These are phyloP conservation scores for Fusarium sp. DNA, from an alignment of 2,329 filamentous ascomycete species.

Conservation along the genomic window DNA sequence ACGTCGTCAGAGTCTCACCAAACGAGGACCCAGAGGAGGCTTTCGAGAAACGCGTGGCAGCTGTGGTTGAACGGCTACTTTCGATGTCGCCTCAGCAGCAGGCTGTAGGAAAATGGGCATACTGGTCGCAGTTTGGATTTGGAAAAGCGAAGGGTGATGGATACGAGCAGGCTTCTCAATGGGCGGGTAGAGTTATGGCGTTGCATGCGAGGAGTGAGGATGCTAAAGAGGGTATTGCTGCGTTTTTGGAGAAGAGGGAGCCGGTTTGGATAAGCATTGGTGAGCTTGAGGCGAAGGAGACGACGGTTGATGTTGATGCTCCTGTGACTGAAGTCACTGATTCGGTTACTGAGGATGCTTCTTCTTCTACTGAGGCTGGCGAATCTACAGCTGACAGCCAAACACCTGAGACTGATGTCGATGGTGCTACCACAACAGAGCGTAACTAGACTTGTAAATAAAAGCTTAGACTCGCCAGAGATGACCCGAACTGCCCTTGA, in stretches of 20 bases:
- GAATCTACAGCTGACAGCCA: fast-evolving
- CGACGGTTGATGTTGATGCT: neutral
- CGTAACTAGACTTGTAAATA: neutral
- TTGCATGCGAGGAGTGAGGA: constrained; percentile 38
- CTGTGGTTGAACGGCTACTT: constrained; percentile 12
- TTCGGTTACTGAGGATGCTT: fast-evolving
- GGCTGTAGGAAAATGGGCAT: constrained; percentile 40
- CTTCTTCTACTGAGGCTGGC: neutral
- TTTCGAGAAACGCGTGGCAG: constrained; percentile 21
- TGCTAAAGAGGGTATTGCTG: constrained; percentile 34
- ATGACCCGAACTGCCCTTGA: too few species aligned
- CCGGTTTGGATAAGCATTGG: constrained; percentile 22
- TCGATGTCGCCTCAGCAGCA: constrained; percentile 32
- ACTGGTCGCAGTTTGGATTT: constrained; percentile 35
- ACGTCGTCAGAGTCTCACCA: constrained; percentile 6
- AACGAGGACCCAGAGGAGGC: neutral
- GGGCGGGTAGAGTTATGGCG: constrained; percentile 39
- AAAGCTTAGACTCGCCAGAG: too few species aligned
- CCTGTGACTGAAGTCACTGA: fast-evolving
- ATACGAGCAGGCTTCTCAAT: constrained; percentile 28
- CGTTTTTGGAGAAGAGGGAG: constrained; percentile 32
- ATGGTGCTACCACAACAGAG: fast-evolving
- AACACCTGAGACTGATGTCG: fast-evolving
- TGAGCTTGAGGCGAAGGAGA: fast-evolving
- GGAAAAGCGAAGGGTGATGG: constrained; percentile 15